phyloP scores from a whole-genome alignment of 768 basidiomycete genomes.

The Amanita brunnescens region DNA sequence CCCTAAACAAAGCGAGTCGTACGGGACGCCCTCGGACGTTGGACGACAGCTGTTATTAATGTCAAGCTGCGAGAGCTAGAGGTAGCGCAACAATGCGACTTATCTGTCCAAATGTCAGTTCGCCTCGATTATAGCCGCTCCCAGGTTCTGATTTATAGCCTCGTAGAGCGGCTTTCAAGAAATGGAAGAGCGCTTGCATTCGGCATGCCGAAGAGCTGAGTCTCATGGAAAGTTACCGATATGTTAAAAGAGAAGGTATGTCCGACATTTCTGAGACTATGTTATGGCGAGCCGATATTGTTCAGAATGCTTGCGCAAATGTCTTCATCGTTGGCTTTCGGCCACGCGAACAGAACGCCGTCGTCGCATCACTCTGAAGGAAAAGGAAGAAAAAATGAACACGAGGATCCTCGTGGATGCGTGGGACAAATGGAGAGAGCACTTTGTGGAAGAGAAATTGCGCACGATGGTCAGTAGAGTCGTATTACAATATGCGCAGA shows the following conservation, averaged over 20 bases:
- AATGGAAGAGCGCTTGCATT: conserved; percentile 57
- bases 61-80: conserved; percentile 69
- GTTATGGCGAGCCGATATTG: conserved; percentile 4
- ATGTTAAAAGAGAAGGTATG: conserved; percentile 73
- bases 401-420: conserved; percentile 38
- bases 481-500: not conserved
- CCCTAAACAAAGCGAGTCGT: conserved; percentile 38
- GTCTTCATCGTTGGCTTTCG: conserved; percentile 64
- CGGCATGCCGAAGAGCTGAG: conserved; percentile 65
- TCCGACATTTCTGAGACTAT: not conserved
- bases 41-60: conserved; percentile 70
- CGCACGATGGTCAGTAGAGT: conserved; percentile 47
- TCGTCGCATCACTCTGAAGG: conserved; percentile 47
- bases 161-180: conserved; percentile 47
- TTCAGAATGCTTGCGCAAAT: conserved; percentile 55
- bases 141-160: not conserved
- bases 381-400: conserved; percentile 56
- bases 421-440: conserved; percentile 80
- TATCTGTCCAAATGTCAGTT: conserved; percentile 24
- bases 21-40: conserved; percentile 37
- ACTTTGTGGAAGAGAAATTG: conserved; percentile 54
- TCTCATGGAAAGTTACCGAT: conserved; percentile 78
- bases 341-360: conserved; percentile 41
- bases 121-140: not conserved
- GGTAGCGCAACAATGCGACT: conserved; percentile 36